These are phyloP conservation scores for Pseudogymnoascus sp. DNA, from an alignment of 2,329 filamentous ascomycete species.

Conservation along the genomic window DNA sequence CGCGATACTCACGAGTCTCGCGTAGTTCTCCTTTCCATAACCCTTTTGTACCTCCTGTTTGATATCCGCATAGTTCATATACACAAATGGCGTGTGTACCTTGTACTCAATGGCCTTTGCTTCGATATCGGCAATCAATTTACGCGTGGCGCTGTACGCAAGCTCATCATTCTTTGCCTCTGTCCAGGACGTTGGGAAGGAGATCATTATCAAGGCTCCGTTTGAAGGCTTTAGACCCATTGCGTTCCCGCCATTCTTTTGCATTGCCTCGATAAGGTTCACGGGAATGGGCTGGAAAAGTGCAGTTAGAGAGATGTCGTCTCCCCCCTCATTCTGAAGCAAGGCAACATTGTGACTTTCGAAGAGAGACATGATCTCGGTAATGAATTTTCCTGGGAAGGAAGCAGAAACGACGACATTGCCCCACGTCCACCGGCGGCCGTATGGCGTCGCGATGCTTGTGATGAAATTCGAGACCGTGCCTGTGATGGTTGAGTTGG, in stretches of 20 bases:
- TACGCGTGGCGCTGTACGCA: background rate
- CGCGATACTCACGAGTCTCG: constrained; percentile 22
- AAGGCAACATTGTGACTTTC: background rate
- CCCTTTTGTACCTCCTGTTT: constrained; percentile 34
- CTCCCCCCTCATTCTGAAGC: background rate
- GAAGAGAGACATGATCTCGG: background rate
- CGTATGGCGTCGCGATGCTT: background rate
- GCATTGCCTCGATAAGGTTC: background rate
- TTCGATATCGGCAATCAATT: background rate
- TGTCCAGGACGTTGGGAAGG: background rate
- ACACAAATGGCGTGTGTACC: constrained; percentile 19
- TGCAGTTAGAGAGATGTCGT: background rate
- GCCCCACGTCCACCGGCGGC: background rate
- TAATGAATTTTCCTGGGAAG: background rate
- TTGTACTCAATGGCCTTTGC: background rate
- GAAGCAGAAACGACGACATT: background rate
- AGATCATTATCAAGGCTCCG: constrained; percentile 9
- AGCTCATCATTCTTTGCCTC: background rate
- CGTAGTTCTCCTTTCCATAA: constrained; percentile 36
- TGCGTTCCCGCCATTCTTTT: background rate
- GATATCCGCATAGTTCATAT: constrained; percentile 39
- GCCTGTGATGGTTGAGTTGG: background rate
- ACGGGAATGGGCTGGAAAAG: background rate
- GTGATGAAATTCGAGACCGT: background rate
- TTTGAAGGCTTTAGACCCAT: background rate